Base-by-base conservation (phyloP, 306 rosid genomes). In the Trifolium repens region DNA sequence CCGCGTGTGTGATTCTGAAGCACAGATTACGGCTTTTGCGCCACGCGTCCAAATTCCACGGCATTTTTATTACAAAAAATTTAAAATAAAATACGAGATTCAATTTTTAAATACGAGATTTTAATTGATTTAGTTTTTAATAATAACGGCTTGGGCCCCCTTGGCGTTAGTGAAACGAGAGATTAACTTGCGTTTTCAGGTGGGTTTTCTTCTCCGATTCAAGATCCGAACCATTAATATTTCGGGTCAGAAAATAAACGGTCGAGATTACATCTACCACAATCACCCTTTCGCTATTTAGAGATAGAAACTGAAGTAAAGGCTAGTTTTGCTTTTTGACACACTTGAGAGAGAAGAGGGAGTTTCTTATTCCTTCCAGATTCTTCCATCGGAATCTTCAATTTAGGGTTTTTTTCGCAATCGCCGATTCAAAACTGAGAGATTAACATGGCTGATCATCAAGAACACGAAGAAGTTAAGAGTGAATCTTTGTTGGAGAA, bases 401-500 rank as follows among this genome's bases (percentile, higher is more conserved):
- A 9, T 53, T 78, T 78, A 55, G 78, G 89, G 80, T 55, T 85
- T 83, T 57, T 9, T 22, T 17, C 42, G 8, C 42, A 39, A 78
- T 77, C 53, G 24, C 13, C 59, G 59, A 77, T 54, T 44, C 22
- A 12, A 69, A 46, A 55, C 15, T 6, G 9, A 46, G 59, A 15
- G 3, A 11, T 78, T 11, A 44, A 54, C 12, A 82, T 87, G 88
- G 88, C 89, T 12, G 93, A 90, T 73, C 88, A 83, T 64, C 81
- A 83, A 26, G 82, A 85, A 17, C 86, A 81, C 74, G 90, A 87
- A 6, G 88, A 84, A 26, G 19, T 76, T 9, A 88, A 88, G 83
- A 81, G 43, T 72, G 93, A 90, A 59, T 85, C 94, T 0, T 5
- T 87, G 78, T 6, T 83, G 85, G 96, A 92, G 9, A 94, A 88